A percentile compares a stretch with the other conserved stretches of the same genome.
Evolutionary conservation across 192 early-diverging fungal species (phyloP).

Genomic region (Gamsiella multidivaricata): DNA sequence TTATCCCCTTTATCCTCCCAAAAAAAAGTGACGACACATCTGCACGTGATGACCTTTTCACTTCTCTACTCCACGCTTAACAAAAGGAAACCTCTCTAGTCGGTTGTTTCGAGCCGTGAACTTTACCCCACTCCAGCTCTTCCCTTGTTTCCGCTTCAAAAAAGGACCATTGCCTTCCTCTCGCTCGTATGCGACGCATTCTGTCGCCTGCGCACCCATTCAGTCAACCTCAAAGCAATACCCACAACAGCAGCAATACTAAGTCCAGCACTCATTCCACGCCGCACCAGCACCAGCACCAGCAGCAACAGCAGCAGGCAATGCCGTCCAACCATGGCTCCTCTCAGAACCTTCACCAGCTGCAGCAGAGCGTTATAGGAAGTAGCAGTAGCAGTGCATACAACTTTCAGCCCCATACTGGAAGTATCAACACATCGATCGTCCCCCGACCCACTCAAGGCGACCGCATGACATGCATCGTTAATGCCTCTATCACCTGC

Average conservation of each 20-base stretch:
- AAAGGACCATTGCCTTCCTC: background rate
- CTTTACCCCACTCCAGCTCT: too few species aligned
- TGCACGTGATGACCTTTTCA: too few species aligned
- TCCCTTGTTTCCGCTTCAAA: too few species aligned
- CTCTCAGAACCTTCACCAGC: background rate
- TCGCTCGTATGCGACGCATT: constrained; percentile 7
- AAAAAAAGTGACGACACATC: too few species aligned
- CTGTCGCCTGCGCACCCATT: constrained; percentile 13
- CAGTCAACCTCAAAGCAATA: constrained; percentile 19
- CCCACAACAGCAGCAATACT: background rate
- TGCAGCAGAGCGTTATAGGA: constrained; percentile 7
- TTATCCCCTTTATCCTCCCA: too few species aligned
- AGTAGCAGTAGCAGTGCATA: background rate
- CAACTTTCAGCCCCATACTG: constrained; percentile 19
- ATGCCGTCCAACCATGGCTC: constrained; percentile 40
- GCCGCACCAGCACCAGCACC: constrained; percentile 7
- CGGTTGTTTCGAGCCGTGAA: too few species aligned
- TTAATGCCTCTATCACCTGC: constrained; percentile 51
- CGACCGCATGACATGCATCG: constrained; percentile 53
- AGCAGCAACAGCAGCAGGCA: background rate
- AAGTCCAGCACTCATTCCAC: background rate
- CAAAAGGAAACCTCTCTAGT: too few species aligned
- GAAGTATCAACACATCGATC: constrained; percentile 9
- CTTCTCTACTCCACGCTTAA: too few species aligned
- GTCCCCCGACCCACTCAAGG: constrained; percentile 41